phyloP scores from a whole-genome alignment of 2,329 filamentous ascomycete species.

The Graphilbum fragrans region DNA sequence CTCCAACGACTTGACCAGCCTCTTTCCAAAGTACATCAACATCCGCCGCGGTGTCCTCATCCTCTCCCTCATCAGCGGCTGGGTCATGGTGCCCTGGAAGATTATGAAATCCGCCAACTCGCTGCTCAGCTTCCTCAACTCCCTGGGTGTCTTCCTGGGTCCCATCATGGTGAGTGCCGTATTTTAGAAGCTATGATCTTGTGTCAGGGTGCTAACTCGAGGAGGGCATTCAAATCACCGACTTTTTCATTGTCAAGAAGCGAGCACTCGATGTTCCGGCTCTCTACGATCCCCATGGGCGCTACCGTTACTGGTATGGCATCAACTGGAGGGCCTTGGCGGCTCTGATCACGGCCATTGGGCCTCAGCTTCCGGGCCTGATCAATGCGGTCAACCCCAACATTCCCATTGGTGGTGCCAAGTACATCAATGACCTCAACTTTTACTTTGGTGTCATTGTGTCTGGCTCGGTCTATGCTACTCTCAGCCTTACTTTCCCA shows the following conservation, averaged over 20 bases:
- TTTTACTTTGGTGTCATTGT: constrained; percentile 5
- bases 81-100: constrained; percentile 15
- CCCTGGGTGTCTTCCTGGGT: constrained; percentile 11
- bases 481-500: constrained; percentile 3
- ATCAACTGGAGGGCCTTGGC: constrained; percentile 11
- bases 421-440: constrained; percentile 1
- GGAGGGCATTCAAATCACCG: constrained; percentile 19
- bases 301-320: constrained; percentile 18
- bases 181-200: neutral
- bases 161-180: constrained; percentile 7
- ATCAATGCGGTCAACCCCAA: constrained; percentile 1
- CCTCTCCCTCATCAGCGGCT: constrained; percentile 11
- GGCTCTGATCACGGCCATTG: neutral
- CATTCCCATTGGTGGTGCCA: neutral
- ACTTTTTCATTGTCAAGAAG: constrained; percentile 26
- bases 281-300: constrained; percentile 21
- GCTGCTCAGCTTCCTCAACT: constrained; percentile 10
- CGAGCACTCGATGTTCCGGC: constrained; percentile 22
- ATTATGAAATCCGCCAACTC: constrained; percentile 10
- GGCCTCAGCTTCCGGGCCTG: neutral
- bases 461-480: neutral
- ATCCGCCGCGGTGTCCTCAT: constrained; percentile 19
- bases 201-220: neutral
- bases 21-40: constrained; percentile 21
- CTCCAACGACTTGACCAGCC: constrained; percentile 20